Base-by-base conservation (phyloP, 176 grass and related monocot genomes). In the Phoenix roebelenii region DNA sequence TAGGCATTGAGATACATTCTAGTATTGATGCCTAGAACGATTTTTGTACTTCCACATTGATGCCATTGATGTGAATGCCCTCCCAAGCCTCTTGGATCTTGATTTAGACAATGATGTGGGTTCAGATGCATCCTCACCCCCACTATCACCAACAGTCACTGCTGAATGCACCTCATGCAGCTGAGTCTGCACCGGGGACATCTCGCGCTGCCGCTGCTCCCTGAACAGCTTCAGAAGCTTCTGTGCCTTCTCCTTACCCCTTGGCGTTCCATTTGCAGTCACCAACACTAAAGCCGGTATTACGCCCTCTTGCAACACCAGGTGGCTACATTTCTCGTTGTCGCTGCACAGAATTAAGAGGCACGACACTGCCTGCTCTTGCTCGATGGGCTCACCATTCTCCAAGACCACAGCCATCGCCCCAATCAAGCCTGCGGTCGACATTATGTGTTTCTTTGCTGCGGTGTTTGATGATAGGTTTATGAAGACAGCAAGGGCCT, bases 201-300 rank as follows among this genome's bases (percentile, higher is more conserved):
- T 51, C 59, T 78, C 85, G 16, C 82, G 85, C 65, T 83, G 82
- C 71, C 90, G 81, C 60, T 76, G 73, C 28, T 78, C 83, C n/a
- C 91, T 65, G 58, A 95, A 95, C 59, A 90, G 25, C 66, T 68
- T 66, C 18, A 95, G 73, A 58, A 95, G 77, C 74, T 44, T 72
- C 62, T 90, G 71, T 25, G 91, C 91, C 60, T 82, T 95, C 25
- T 95, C 91, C 63, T 67, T 75, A 44, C 76, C 76, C 67, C 68
- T 76, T 22, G 20, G 52, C 0, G 83, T 90, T 64, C 86, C 82
- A 19, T 73, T 84, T 22, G 76, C 69, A 6, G 82, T 72, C 32
- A 95, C 52, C 52, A 67, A 83, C 17, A 95, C 83, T 12, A 95
- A 64, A n/a, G 77, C 74, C 0, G 86, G 91, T 51, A 95, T 95